These are phyloP conservation scores for Coelastrella sp. DNA, from an alignment of 139 green algal species.

Conservation along the genomic window DNA sequence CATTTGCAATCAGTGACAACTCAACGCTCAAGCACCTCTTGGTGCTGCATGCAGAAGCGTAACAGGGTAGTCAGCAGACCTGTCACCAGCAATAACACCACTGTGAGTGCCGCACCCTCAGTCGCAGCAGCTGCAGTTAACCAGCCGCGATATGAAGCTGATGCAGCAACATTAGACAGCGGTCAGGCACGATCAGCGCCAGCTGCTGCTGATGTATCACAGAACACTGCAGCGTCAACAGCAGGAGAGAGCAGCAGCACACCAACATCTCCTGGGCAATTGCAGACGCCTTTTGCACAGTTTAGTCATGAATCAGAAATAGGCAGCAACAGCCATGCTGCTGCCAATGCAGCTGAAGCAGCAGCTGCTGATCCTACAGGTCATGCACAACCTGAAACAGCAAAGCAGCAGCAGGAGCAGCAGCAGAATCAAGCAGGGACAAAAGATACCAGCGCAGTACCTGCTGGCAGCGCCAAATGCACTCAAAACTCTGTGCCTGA, in stretches of 20 bases:
- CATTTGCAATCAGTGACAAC: too few species aligned
- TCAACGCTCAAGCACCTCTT: too few species aligned
- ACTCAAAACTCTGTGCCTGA: slow-evolving; percentile 9
- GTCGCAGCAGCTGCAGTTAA: too few species aligned
- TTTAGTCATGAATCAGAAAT: not conserved
- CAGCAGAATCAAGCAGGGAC: not conserved
- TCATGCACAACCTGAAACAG: too few species aligned
- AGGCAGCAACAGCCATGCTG: not conserved
- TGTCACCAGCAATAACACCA: too few species aligned
- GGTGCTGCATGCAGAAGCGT: too few species aligned
- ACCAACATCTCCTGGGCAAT: not conserved
- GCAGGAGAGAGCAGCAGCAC: not conserved
- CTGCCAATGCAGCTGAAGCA: not conserved
- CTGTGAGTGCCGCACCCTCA: too few species aligned
- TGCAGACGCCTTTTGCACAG: not conserved
- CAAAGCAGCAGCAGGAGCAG: not conserved
- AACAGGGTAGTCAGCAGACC: too few species aligned
- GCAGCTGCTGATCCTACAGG: not conserved
- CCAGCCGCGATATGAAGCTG: too few species aligned
- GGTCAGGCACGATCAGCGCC: too few species aligned
- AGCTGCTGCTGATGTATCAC: not conserved
- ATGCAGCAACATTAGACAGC: too few species aligned
- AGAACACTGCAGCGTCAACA: too few species aligned
- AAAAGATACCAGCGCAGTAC: not conserved
- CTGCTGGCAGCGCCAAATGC: not conserved